Evolutionary conservation across 2,329 filamentous ascomycete genomes (phyloP).

Genomic region (Lasiodiplodia gonubiensis): DNA sequence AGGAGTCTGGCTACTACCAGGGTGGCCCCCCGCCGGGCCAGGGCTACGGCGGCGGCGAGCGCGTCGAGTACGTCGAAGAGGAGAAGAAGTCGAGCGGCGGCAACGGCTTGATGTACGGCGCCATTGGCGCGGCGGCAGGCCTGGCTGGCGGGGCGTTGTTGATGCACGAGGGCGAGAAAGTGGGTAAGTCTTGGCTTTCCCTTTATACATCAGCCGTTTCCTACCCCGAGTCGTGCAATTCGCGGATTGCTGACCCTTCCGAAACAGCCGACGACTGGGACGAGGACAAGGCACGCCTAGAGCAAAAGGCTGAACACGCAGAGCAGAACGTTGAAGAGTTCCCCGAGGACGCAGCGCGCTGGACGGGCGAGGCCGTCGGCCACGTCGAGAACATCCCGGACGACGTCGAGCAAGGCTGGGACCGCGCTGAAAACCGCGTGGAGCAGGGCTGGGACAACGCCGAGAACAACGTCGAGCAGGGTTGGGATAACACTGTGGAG

Average conservation of each 20-base stretch:
- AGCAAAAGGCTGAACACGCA: conserved; percentile 34
- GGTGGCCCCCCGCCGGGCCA: conserved; percentile 22
- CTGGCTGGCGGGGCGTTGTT: conserved; percentile 51
- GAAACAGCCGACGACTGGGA: conserved; percentile 43
- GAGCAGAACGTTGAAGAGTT: conserved; percentile 39
- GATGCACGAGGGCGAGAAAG: conserved; percentile 51
- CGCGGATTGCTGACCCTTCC: neutral
- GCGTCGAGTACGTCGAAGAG: conserved; percentile 30
- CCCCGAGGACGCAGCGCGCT: conserved; percentile 37
- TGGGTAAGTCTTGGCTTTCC: conserved; percentile 40
- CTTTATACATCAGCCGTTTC: too few relatives aligned
- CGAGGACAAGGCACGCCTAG: conserved; percentile 40
- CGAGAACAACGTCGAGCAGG: conserved; percentile 38
- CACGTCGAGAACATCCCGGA: conserved; percentile 46
- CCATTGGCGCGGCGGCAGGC: conserved; percentile 49
- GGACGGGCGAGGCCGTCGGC: conserved; percentile 33
- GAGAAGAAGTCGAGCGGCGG: conserved; percentile 39
- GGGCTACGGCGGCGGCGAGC: conserved; percentile 30
- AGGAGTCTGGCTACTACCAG: conserved; percentile 28
- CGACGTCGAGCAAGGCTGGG: conserved; percentile 37
- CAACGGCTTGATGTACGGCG: conserved; percentile 44
- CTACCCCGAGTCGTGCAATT: neutral
- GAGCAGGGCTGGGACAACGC: conserved; percentile 39
- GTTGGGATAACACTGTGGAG: conserved; percentile 41
- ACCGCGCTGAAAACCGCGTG: conserved; percentile 40